Evolutionary conservation across 306 rosid genomes (phyloP).

Genomic region (Fragaria vesca): DNA sequence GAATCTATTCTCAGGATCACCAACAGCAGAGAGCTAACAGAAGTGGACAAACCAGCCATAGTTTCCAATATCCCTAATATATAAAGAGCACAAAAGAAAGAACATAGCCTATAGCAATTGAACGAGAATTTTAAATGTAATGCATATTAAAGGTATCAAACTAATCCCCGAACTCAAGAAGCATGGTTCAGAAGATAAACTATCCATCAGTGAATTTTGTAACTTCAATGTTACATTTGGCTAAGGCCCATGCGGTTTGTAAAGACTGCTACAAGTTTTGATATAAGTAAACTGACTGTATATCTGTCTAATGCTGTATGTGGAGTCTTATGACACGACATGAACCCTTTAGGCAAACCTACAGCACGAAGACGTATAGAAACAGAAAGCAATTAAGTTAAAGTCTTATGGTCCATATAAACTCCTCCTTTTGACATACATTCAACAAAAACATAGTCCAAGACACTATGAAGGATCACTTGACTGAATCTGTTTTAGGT

Average conservation of each 20-base stretch:
- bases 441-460: neutral
- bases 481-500: neutral
- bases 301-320: neutral
- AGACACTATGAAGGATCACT: neutral
- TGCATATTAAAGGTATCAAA: neutral
- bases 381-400: neutral
- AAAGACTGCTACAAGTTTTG: neutral
- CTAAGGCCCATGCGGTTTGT: neutral
- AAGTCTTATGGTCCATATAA: neutral
- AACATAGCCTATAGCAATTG: neutral
- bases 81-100: neutral
- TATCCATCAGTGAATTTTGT: neutral
- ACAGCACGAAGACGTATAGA: neutral
- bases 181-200: conserved; percentile 2
- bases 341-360: neutral
- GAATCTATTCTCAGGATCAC: conserved; percentile 5
- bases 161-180: neutral
- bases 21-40: conserved; percentile 6
- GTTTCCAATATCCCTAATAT: neutral
- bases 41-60: neutral
- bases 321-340: neutral
- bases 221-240: neutral
- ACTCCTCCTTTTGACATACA: neutral
- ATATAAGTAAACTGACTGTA: neutral
- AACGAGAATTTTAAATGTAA: neutral